phyloP scores from a whole-genome alignment of 192 early-diverging fungal genomes.

The Linnemannia hyalina region DNA sequence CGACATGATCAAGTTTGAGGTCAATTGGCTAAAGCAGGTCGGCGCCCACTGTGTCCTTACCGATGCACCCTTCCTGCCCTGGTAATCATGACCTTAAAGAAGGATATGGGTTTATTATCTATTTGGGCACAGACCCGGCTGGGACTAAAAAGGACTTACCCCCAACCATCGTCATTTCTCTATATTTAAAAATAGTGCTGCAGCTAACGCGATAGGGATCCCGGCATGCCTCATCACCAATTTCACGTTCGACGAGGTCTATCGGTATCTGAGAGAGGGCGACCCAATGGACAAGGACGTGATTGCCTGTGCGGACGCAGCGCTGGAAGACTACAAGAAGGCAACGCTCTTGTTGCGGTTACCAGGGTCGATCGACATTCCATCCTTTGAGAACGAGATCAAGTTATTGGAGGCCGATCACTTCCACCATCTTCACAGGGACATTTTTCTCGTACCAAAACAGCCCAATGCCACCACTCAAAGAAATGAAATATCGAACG shows the following conservation, averaged over 20 bases:
- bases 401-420: conserved; percentile 16
- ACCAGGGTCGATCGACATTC: conserved; percentile 70
- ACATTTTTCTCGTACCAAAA: not conserved
- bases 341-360: conserved; percentile 65
- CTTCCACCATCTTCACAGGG: not conserved
- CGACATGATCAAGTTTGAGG: conserved; percentile 59
- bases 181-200: conserved; percentile 54
- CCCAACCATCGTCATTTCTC: not conserved
- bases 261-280: conserved; percentile 64
- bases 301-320: conserved; percentile 49
- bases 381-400: conserved; percentile 64
- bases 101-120: not conserved
- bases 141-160: not conserved
- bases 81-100: conserved; percentile 50
- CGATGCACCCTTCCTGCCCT: conserved; percentile 71
- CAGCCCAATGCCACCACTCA: not conserved
- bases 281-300: conserved; percentile 63
- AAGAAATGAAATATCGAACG: not conserved
- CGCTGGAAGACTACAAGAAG: conserved; percentile 64
- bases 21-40: conserved; percentile 64
- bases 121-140: not conserved
- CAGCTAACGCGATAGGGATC: conserved; percentile 62
- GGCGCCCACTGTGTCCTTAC: conserved; percentile 68
- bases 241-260: conserved; percentile 75
- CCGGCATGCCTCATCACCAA: conserved; percentile 70